Percentiles rank a stretch among this genome's conserved stretches.
Conservation (phyloP, 140 eudicot genomes). For the Cichorium intybus region DNA sequence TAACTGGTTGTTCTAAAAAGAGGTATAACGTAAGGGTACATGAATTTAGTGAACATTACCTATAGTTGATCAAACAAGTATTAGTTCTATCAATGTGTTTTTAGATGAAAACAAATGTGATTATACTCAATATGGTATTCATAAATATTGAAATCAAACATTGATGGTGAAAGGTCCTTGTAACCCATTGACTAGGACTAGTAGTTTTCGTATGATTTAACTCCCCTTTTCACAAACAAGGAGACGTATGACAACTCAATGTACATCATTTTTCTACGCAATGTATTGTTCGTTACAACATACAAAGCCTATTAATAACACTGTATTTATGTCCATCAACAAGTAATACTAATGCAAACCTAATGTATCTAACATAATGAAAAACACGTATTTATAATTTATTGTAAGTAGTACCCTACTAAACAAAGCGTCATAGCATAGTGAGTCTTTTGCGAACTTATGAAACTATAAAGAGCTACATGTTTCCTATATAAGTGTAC, state of each 20-base stretch:
- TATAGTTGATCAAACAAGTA: not conserved
- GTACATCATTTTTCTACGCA: constrained; percentile 12
- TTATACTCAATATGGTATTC: constrained; percentile 8
- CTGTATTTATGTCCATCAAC: not conserved
- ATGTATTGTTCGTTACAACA: not conserved
- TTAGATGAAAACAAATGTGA: not conserved
- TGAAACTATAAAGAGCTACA: not conserved
- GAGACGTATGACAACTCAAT: constrained; percentile 25
- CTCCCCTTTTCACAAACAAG: constrained; percentile 12
- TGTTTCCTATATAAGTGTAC: not conserved
- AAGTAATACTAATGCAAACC: not conserved
- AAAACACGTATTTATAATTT: not conserved
- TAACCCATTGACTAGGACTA: constrained; percentile 16
- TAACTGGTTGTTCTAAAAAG: too few relatives aligned
- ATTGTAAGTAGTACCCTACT: not conserved
- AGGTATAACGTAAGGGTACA: too few relatives aligned
- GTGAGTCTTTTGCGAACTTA: not conserved
- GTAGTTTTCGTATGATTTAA: constrained; percentile 18
- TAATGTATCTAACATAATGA: not conserved
- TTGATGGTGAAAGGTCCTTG: constrained; percentile 24
- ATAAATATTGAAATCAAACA: constrained; percentile 15
- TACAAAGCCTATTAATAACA: not conserved
- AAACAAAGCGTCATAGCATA: not conserved
- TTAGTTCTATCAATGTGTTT: not conserved
- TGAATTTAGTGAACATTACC: too few relatives aligned